Evolutionary conservation across 202 grass and related monocot genomes (phyloP).

Genomic region (Zoysia matrella): DNA sequence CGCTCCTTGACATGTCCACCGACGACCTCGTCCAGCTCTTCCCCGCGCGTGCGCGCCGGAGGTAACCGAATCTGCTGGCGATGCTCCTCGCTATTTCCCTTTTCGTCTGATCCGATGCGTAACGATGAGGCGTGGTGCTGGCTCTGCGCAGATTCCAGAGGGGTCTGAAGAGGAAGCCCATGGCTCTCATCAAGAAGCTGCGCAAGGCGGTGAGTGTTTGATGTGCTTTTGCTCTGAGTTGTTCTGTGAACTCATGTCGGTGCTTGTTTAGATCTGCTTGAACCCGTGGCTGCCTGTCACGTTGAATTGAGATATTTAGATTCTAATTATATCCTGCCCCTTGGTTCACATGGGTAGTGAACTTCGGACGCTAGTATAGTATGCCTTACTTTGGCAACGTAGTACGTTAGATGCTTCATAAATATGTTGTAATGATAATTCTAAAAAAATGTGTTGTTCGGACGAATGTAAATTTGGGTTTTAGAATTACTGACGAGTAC

Average conservation of each 20-base stretch:
- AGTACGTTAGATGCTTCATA: neutral
- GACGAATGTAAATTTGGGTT: too few relatives aligned
- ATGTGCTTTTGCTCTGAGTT: neutral
- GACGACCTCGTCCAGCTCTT: conserved; percentile 95
- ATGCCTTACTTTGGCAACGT: too few relatives aligned
- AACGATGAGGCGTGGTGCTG: neutral
- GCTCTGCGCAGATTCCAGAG: conserved; percentile 72
- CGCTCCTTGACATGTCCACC: conserved; percentile 91
- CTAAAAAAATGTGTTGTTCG: too few relatives aligned
- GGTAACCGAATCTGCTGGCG: conserved; percentile 27
- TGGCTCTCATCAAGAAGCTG: conserved; percentile 98
- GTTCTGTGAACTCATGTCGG: neutral
- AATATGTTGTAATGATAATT: neutral
- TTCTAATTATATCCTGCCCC: neutral
- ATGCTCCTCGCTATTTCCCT: neutral
- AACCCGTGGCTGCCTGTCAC: neutral
- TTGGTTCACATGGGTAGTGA: neutral
- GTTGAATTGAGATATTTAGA: neutral
- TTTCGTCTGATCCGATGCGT: conserved; percentile 3
- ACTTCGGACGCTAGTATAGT: neutral
- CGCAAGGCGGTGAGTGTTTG: conserved; percentile 87
- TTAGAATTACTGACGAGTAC: too few relatives aligned
- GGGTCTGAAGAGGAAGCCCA: conserved; percentile 98
- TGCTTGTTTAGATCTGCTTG: conserved; percentile 21
- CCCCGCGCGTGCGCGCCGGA: conserved; percentile 80